Base-by-base conservation (phyloP, 257 asterid genomes). In the Cynanchum wilfordii region DNA sequence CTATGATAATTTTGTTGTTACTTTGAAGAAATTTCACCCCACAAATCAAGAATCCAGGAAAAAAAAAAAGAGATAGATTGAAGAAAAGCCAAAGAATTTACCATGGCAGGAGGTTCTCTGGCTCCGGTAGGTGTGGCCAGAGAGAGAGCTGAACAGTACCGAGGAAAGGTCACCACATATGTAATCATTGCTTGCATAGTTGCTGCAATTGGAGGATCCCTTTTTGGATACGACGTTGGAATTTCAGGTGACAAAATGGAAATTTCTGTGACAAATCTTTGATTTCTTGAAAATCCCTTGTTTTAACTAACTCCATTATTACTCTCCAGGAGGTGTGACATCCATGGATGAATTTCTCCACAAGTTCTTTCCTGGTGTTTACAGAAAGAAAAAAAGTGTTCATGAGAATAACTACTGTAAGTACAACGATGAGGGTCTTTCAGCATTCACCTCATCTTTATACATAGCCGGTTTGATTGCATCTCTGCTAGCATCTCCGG, bases 351-450 rank as follows among this genome's bases (percentile, higher is more conserved):
- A 79, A 68, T 92, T 92, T 77, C 94, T 92, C 0, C 19, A 64
- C 19, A 82, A 82, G 68, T 92, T 92, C 87, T 92, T 92, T 84
- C 88, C 87, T 20, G 24, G 68, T 0, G 96, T 92, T 10, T 87
- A 84, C 80, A 80, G 75, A 71, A 82, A 82, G 62, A 89, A 88
- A 63, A 72, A 11, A 9, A 92, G 76, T 22, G 96, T 82, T 2
- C 94, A 81, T 13, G 98, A 92, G 51, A 85, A 82, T 84, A 87
- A 90, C 72, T 92, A 92, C 82, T 90, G 96, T 87, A 92, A 92
- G 76, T 92, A 92, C 80, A 88, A 92, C 82, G 85, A 87, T 73
- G 93, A 89, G 59, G 89, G 90, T 58, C 97, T 92, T 10, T 79
- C 96, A 3, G 86, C 95, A 19, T 92, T 92, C 70, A 92, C 97